Percentiles rank a stretch among this genome's conserved stretches.
Conservation (phyloP, 148 eudicot species). For the Dysphania ambrosioides region DNA sequence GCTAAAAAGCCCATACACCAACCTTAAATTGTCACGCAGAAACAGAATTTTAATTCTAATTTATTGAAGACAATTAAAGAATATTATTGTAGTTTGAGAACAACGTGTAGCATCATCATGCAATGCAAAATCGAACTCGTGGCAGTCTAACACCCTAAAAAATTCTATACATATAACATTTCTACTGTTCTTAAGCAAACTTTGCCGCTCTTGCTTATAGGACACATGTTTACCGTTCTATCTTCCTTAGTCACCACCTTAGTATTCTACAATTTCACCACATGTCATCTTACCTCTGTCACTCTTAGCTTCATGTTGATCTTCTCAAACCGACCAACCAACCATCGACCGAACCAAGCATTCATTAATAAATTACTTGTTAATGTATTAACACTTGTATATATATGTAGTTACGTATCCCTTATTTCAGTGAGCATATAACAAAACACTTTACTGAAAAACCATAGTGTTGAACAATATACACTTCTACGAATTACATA, state of each 20-base stretch:
- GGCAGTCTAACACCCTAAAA: slow-evolving; percentile 2
- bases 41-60: no score
- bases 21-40: no score
- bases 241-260: slow-evolving; percentile 27
- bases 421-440: background rate
- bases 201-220: background rate
- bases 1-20: no score
- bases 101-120: background rate
- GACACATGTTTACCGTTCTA: slow-evolving; percentile 19
- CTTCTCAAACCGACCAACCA: slow-evolving; percentile 14
- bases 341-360: background rate
- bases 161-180: background rate
- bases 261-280: slow-evolving; percentile 21
- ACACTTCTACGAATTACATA: no score
- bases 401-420: background rate
- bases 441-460: background rate
- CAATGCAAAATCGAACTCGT: background rate
- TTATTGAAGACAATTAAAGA: no score
- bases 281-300: slow-evolving; percentile 17
- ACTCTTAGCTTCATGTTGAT: slow-evolving; percentile 19
- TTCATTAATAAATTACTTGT: background rate
- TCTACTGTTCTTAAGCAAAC: background rate
- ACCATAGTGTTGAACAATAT: background rate
- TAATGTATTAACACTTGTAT: background rate
- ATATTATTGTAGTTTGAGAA: no score